phyloP scores from a whole-genome alignment of 2,329 filamentous ascomycete species.

The Aureobasidium sp. region DNA sequence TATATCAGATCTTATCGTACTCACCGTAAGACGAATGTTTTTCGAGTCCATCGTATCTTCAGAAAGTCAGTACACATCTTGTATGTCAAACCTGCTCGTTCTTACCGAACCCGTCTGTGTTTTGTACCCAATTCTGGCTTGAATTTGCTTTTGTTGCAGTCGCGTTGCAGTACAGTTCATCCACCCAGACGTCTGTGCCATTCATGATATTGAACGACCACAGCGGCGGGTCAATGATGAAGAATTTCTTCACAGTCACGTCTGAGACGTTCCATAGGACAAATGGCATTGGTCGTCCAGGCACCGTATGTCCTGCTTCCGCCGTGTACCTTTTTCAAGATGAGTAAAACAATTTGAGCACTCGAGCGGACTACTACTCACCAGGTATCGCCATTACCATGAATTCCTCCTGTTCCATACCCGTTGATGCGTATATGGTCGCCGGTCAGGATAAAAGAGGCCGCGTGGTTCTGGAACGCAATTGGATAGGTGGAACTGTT shows the following conservation, averaged over 20 bases:
- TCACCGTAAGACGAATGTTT: slow-evolving; percentile 36
- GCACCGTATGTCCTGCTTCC: slow-evolving; percentile 38
- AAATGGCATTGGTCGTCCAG: slow-evolving; percentile 33
- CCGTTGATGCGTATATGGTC: slow-evolving; percentile 44
- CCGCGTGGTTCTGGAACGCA: slow-evolving; percentile 46
- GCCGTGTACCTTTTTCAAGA: slow-evolving; percentile 30
- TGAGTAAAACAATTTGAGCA: not conserved
- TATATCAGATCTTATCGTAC: no score
- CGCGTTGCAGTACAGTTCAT: slow-evolving; percentile 43
- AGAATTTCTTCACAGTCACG: slow-evolving; percentile 45
- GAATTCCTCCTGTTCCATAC: slow-evolving; percentile 43
- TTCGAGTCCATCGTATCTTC: slow-evolving; percentile 45
- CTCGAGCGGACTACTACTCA: not conserved
- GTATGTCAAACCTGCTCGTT: slow-evolving; percentile 18
- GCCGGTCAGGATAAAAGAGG: slow-evolving; percentile 44
- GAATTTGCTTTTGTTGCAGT: slow-evolving; percentile 40
- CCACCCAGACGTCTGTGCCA: slow-evolving; percentile 43
- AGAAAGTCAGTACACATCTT: not conserved
- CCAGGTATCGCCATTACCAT: slow-evolving; percentile 48
- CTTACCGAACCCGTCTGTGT: slow-evolving; percentile 43
- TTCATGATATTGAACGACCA: slow-evolving; percentile 52
- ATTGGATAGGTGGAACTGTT: slow-evolving; percentile 40
- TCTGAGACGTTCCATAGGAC: slow-evolving; percentile 40
- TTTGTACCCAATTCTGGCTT: slow-evolving; percentile 40
- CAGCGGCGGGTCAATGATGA: slow-evolving; percentile 41